These are phyloP conservation scores for Suillus ampliporus DNA, from an alignment of 768 basidiomycete species.

Conservation along the genomic window DNA sequence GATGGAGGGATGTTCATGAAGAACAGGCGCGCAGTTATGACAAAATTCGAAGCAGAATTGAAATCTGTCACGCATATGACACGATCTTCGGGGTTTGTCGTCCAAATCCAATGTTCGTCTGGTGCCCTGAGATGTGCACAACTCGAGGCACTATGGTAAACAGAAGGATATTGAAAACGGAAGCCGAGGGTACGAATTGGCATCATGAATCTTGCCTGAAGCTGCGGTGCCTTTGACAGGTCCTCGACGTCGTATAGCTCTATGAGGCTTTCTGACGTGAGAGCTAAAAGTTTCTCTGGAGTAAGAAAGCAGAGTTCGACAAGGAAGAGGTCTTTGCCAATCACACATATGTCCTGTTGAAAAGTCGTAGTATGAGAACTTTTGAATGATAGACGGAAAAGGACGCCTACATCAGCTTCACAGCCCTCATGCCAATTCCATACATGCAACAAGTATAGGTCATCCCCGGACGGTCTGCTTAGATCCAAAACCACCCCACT, in stretches of 20 bases:
- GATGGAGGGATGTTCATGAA: neutral
- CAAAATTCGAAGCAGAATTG: neutral
- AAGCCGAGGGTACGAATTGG: too few species aligned
- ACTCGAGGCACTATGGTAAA: neutral
- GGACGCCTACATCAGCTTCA: neutral
- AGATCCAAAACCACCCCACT: neutral
- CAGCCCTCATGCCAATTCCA: neutral
- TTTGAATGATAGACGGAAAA: neutral
- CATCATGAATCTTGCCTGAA: neutral
- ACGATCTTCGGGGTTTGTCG: neutral
- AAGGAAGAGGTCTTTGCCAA: neutral
- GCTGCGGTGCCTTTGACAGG: neutral
- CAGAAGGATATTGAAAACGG: neutral
- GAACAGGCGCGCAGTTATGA: neutral
- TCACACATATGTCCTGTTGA: neutral
- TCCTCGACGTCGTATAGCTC: neutral
- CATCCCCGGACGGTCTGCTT: neutral
- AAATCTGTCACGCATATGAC: neutral
- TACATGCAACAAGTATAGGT: neutral
- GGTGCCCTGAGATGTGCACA: neutral
- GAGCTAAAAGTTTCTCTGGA: neutral
- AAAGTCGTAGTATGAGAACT: neutral
- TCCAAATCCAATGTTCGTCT: neutral
- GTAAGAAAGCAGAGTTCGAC: neutral
- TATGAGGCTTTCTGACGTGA: neutral